Evolutionary conservation across 192 early-diverging fungal genomes (phyloP), one percentile per base, ranked within the genome.

Genomic region (Linnemannia schmuckeri): DNA sequence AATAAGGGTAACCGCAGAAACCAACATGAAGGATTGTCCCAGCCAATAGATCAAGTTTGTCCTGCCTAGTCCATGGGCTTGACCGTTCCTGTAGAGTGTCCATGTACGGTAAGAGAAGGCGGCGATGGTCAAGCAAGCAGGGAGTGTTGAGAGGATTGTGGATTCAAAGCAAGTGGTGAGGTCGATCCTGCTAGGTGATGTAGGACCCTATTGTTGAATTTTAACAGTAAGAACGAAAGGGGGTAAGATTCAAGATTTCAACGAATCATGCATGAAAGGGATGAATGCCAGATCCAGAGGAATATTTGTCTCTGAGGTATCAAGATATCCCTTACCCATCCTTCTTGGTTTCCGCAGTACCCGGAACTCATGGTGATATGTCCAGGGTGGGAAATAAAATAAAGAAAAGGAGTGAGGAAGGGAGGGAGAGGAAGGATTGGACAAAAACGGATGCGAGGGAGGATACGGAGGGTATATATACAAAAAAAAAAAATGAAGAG

Each of bases 321-420:
- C 18, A 35, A 4, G 33, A 24, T 33, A 1, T 54, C n/a, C 30
- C 75, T 77, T 82, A 82, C 81, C 81, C 81, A 82, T 63, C 81
- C 81, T 40, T 82, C 81, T 42, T 35, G 75, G 27, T 77, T 71
- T n/a, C 70, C 33, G 54, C 81, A 82, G 49, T 82, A 82, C 10
- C 52, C 27, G 1, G 49, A 27, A 41, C 81, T 82, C 81, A 82
- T 82, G 7, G 9, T 15, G 13, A 33, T 33, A 13, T 66, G 13
- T 33, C 27, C 61, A 66, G 61, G 55, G 61, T 33, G 30, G 30
- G 30, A 12, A 15, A 10, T 1, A 30, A 24, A 66, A n/a, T 24
- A 4, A 15, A 15, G 33, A 33, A 24, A 30, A 37, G 0, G 20
- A 17, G 30, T n/a, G 41, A 8, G 24, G 37, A 44, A 57, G 22